Evolutionary conservation across 2,329 filamentous ascomycete genomes (phyloP), one percentile per base, ranked within the genome.

Genomic region (Metarhizium album): DNA sequence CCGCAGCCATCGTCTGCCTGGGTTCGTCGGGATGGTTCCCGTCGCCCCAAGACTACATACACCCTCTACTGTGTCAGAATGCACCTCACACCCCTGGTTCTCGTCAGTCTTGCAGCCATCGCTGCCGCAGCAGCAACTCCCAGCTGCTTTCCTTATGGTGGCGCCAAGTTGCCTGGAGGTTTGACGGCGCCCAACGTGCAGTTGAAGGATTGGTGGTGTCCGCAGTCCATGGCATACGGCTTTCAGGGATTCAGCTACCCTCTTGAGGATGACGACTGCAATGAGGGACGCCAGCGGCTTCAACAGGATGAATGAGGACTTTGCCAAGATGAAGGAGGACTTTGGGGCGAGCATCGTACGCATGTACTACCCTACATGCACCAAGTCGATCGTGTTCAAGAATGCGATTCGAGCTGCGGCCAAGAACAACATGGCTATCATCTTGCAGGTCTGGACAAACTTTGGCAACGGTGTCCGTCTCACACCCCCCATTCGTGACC

Each of bases 381-480:
- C 55, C 13, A 23, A 56, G 42, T 4, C 54, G 1, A 42, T 33
- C 31, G 52, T 58, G 27, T 57, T 58, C 29, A 49, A 55, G 50
- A 57, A 57, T 37, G 56, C 55, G 14, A 50, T 58, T 35, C 52
- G 52, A 40, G 56, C 56, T 27, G 56, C 56, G 18, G 48, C 43
- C 23, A 51, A 51, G 45, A 58, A 58, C 52, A 53, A 53, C 48
- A 58, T 58, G 55, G 55, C 50, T 22, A 37, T 58, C 31, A 51
- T 58, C 38, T 48, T 57, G 16, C 56, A 58, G 33, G 55, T 58
- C 31, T 58, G 56, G 56, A 58, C 56, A 31, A 58, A 58, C 50
- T 58, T 57, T 50, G 56, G 56, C 11, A 47, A 35, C 42, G 56
- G 56, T 27, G 55, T 57, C 50, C 49, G 54, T 56, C 2, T 35